A percentile compares a stretch with the other conserved stretches of the same genome.
Conservation (phyloP, 1,139 yeast species). For the Yamadazyma taylorii region DNA sequence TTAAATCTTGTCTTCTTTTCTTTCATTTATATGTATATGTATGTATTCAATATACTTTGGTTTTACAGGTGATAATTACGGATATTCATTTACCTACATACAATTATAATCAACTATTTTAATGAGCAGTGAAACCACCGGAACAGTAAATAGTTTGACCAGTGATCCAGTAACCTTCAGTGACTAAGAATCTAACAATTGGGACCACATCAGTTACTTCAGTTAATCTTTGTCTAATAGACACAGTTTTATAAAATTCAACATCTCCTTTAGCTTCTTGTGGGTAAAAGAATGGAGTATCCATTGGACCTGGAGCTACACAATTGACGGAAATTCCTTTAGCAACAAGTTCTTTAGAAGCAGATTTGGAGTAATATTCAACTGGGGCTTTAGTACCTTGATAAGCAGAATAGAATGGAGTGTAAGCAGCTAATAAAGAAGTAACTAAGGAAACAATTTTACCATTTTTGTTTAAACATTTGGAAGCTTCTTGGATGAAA, state of each 20-base stretch:
- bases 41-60: neutral
- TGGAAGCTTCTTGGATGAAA: slow-evolving; percentile 59
- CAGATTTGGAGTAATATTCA: slow-evolving; percentile 55
- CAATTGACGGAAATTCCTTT: slow-evolving; percentile 54
- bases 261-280: slow-evolving; percentile 56
- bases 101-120: slow-evolving; percentile 5
- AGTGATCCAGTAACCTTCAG: slow-evolving; percentile 69
- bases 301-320: slow-evolving; percentile 75
- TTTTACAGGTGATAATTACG: too few species aligned
- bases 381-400: slow-evolving; percentile 68
- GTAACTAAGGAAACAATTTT: slow-evolving; percentile 59
- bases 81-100: too few species aligned
- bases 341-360: slow-evolving; percentile 54
- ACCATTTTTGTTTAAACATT: slow-evolving; percentile 51
- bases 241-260: slow-evolving; percentile 53
- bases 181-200: slow-evolving; percentile 56
- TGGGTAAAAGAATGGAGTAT: slow-evolving; percentile 65
- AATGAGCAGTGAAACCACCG: slow-evolving; percentile 65
- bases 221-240: slow-evolving; percentile 52
- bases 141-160: slow-evolving; percentile 67
- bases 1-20: too few species aligned
- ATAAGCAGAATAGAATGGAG: slow-evolving; percentile 55
- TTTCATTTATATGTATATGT: neutral
- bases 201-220: slow-evolving; percentile 64
- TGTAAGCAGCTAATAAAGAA: slow-evolving; percentile 65